phyloP scores from a whole-genome alignment of 2,329 filamentous ascomycete genomes.

The Botrytis pseudocinerea region DNA sequence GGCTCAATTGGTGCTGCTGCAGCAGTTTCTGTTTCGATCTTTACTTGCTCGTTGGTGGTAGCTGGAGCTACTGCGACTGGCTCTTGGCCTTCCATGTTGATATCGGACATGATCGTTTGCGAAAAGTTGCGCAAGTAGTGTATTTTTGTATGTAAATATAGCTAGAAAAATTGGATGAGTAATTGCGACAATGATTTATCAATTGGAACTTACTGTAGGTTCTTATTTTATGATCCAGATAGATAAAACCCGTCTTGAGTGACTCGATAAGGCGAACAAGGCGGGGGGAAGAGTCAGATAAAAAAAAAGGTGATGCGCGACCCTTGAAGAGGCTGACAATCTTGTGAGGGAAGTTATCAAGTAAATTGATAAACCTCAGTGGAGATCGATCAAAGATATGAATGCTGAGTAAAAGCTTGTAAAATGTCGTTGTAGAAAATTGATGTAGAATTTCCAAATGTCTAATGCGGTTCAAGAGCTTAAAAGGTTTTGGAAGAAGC shows the following conservation, averaged over 20 bases:
- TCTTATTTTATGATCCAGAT: neutral
- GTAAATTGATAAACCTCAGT: neutral
- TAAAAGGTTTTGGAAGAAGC: neutral
- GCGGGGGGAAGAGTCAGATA: slow-evolving; percentile 34
- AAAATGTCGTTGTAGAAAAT: neutral
- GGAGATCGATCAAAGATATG: neutral
- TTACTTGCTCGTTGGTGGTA: slow-evolving; percentile 31
- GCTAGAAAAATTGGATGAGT: neutral
- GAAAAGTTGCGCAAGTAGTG: neutral
- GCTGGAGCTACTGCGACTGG: slow-evolving; percentile 29
- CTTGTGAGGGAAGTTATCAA: neutral
- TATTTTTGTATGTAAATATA: neutral
- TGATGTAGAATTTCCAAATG: neutral
- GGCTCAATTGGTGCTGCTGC: slow-evolving; percentile 28
- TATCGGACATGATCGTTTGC: slow-evolving; percentile 21
- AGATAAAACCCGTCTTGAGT: slow-evolving; percentile 23
- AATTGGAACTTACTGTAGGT: slow-evolving; percentile 13
- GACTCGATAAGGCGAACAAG: slow-evolving; percentile 29
- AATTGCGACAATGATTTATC: slow-evolving; percentile 13
- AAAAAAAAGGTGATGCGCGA: slow-evolving; percentile 13
- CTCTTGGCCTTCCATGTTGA: slow-evolving; percentile 24
- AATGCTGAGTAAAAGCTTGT: neutral
- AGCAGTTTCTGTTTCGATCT: slow-evolving; percentile 25
- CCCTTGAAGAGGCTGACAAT: slow-evolving; percentile 1
- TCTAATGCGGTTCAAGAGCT: slow-evolving; percentile 1